Base-by-base conservation (phyloP, 2,329 filamentous ascomycete genomes). In the Fusarium chuoi region DNA sequence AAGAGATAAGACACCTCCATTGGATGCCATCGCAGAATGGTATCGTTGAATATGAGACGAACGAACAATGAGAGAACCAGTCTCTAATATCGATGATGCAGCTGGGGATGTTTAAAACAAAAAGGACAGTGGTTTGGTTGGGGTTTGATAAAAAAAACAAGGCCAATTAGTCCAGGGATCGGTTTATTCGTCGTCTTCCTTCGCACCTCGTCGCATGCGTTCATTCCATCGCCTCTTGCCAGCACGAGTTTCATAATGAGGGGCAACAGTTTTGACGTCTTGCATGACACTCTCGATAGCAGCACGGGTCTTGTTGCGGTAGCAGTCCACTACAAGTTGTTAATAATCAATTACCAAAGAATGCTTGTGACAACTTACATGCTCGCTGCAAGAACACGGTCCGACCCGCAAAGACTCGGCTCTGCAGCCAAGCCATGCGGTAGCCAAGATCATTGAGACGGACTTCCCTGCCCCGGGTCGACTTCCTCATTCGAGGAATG, bases 351-450 rank as follows among this genome's bases (percentile, higher is more conserved):
- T 58, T 42, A 41, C 26, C 20, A 33, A 20, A 45, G 7, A 38
- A 13, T 36, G 26, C 18, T 13, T 39, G 33, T 42, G 38, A 18
- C 24, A 28, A 93, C 95, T 91, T 86, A 98, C 95, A 85, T 77
- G 95, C 95, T 87, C 94, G 91, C 82, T 98, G 96, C 78, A 98
- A 85, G 82, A 98, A 98, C 54, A 98, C 87, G 45, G 92, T 94
- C 76, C 94, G 89, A 18, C 93, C 93, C 3, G 95, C 92, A 85
- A 98, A 98, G 17, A 96, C 94, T 78, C 96, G 89, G 81, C 95
- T 96, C 84, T 98, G 96, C 62, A 95, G 92, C 96, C 96, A 99
- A 55, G 94, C 95, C 93, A 99, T 97, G 52, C 96, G 91, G 82
- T 97, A 97, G 6, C 95, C 96, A 51, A 98, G 85, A 79, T 98